Conservation (phyloP, 1,284 basidiomycete species). For the Grifola frondosa region DNA sequence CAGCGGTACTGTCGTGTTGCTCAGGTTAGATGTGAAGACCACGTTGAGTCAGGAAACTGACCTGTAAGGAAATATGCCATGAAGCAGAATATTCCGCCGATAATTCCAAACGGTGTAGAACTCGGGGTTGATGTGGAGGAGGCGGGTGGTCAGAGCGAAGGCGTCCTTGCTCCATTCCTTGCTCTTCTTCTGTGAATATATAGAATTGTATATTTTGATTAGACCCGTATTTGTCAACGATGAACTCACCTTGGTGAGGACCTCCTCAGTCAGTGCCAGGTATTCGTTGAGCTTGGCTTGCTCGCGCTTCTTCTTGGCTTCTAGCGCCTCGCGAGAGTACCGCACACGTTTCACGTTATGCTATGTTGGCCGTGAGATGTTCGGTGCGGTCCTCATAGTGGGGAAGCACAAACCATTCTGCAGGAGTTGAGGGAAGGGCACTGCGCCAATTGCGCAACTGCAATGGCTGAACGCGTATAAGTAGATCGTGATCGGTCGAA, state of each 20-base stretch:
- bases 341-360: constrained; percentile 78
- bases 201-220: constrained; percentile 8
- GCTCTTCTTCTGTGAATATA: constrained; percentile 57
- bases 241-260: constrained; percentile 62
- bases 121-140: constrained; percentile 85
- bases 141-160: constrained; percentile 68
- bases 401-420: constrained; percentile 6
- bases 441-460: too few relatives aligned
- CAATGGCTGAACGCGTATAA: too few relatives aligned
- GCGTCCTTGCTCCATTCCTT: constrained; percentile 68
- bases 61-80: constrained; percentile 72
- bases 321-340: constrained; percentile 61
- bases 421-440: too few relatives aligned
- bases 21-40: too few relatives aligned
- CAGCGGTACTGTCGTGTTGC: constrained; percentile 64
- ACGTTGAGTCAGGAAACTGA: constrained; percentile 31
- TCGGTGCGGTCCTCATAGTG: background rate
- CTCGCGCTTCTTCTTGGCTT: constrained; percentile 70
- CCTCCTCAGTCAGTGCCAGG: constrained; percentile 60
- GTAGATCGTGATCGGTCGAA: too few relatives aligned
- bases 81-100: constrained; percentile 72
- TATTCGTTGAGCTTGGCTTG: constrained; percentile 75
- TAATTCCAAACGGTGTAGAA: constrained; percentile 96
- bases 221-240: constrained; percentile 7
- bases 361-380: constrained; percentile 34